Percentiles rank a stretch among this genome's conserved stretches.
Conservation (phyloP, 1,284 basidiomycete species). For the Marasmius fiardii region DNA sequence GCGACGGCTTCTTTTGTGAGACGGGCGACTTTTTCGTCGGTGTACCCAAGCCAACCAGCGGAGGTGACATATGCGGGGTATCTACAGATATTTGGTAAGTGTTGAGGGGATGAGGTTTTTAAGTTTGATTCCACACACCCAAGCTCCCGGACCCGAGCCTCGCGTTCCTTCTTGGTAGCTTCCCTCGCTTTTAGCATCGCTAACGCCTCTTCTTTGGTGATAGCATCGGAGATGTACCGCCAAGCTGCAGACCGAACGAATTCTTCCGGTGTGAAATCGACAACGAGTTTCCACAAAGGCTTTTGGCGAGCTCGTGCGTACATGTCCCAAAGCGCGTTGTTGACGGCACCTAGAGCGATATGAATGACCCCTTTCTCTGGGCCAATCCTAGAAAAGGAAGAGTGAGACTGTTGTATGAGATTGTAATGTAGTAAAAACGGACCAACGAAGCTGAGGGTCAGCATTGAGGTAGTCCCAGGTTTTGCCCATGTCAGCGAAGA, state of each 20-base stretch:
- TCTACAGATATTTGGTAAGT: too few species aligned
- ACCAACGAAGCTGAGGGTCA: conserved; percentile 90
- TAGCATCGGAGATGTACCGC: conserved; percentile 91
- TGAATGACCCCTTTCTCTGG: conserved; percentile 89
- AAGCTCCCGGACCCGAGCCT: conserved; percentile 64
- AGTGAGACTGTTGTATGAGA: not conserved
- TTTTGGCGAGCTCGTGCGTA: conserved; percentile 74
- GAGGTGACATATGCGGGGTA: not conserved
- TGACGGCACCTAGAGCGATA: conserved; percentile 77
- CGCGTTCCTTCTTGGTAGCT: conserved; percentile 74
- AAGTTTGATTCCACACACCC: conserved; percentile 51
- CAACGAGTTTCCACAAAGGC: conserved; percentile 83
- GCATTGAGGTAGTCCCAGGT: conserved; percentile 78
- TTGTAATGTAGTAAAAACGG: conserved; percentile 28
- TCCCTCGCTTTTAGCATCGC: conserved; percentile 78
- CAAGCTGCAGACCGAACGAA: conserved; percentile 83
- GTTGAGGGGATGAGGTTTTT: too few species aligned
- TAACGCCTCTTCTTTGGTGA: conserved; percentile 89
- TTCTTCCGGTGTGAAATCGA: conserved; percentile 86
- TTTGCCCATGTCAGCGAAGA: conserved; percentile 89
- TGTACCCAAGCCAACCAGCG: conserved; percentile 51
- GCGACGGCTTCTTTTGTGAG: conserved; percentile 84
- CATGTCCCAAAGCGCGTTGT: conserved; percentile 84
- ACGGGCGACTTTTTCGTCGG: conserved; percentile 86
- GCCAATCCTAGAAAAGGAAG: conserved; percentile 57